A percentile compares a stretch with the other conserved stretches of the same genome.
Conservation (phyloP, 495 filamentous ascomycete species). For the Aspergillus egyptiacus region DNA sequence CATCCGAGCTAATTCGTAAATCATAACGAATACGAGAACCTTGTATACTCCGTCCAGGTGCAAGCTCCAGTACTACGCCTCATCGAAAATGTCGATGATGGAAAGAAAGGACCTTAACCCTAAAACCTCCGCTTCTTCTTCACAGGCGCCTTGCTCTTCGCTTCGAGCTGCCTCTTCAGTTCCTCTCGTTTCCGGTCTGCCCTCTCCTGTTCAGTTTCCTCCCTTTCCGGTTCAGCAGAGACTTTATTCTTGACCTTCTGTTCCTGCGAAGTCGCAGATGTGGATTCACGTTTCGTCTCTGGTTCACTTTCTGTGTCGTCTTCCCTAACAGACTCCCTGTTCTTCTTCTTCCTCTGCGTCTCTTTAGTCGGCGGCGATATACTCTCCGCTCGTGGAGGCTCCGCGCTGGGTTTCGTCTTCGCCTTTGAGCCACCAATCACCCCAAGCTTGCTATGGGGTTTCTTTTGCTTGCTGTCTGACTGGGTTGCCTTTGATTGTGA, state of each 20-base stretch:
- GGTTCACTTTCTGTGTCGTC: not conserved
- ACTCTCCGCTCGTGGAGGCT: constrained; percentile 4
- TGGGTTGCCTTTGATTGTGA: not conserved
- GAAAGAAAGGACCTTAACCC: constrained; percentile 12
- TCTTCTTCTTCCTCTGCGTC: not conserved
- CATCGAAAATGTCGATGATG: no score
- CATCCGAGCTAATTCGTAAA: no score
- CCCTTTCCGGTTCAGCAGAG: constrained; percentile 24
- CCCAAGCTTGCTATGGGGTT: constrained; percentile 28
- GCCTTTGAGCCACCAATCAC: constrained; percentile 29
- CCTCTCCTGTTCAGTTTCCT: constrained; percentile 44
- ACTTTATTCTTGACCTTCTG: constrained; percentile 5
- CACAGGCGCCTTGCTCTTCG: constrained; percentile 54
- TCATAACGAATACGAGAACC: no score
- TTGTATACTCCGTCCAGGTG: no score
- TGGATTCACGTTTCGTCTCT: not conserved
- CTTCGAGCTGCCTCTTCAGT: constrained; percentile 59
- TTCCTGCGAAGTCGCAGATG: constrained; percentile 10
- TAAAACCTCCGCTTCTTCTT: constrained; percentile 66
- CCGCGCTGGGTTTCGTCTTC: constrained; percentile 7
- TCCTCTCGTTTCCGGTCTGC: constrained; percentile 58
- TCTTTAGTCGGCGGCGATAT: not conserved
- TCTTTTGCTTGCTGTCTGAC: constrained; percentile 26
- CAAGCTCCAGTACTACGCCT: no score
- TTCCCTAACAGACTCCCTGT: not conserved